Evolutionary conservation across 2,329 filamentous ascomycete genomes (phyloP), one percentile per base, ranked within the genome.

Genomic region (Colletotrichum orbiculare): DNA sequence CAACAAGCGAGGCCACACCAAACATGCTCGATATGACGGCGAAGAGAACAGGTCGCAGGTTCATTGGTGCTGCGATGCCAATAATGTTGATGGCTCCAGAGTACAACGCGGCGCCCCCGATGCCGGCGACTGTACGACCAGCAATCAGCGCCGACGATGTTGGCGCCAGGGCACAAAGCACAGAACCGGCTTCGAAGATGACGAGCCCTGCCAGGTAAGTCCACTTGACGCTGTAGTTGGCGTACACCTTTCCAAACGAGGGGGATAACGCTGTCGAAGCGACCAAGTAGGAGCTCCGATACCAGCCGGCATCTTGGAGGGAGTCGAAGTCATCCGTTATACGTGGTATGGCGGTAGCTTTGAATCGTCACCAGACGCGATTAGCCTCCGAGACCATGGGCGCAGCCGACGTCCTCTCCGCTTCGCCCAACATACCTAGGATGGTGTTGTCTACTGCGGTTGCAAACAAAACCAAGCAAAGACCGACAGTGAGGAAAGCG

Each of bases 231-330:
- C 82, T 78, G 69, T 86, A 87, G 67, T 84, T 84, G 65, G 80
- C 82, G 72, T 86, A 87, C 42, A 87, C 78, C 43, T 83, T 78
- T 6, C 85, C 85, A 70, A 83, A 87, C 9, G 85, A 70, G 9
- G 85, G 76, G 69, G 86, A 83, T 17, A 74, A 75, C 13, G 39
- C 46, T 13, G 34, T 52, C 6, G 53, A 37, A 4, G 38, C 46
- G 25, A 49, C 37, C 8, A 56, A 53, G 17, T 17, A 61, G 17
- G 38, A 17, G 37, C 43, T 48, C 6, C 45, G 37, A 37, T 56
- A 61, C 43, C 12, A 63, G 33, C 60, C 64, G 13, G 64, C 61
- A 48, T 67, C 66, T 34, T 54, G 10, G 17, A 69, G 67, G 34
- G 57, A 62, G 54, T 60, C 52, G 55, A 68, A 67, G 15, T 67